These are phyloP conservation scores for Alternaria sp. DNA, from an alignment of 2,329 filamentous ascomycete genomes.

Conservation along the genomic window DNA sequence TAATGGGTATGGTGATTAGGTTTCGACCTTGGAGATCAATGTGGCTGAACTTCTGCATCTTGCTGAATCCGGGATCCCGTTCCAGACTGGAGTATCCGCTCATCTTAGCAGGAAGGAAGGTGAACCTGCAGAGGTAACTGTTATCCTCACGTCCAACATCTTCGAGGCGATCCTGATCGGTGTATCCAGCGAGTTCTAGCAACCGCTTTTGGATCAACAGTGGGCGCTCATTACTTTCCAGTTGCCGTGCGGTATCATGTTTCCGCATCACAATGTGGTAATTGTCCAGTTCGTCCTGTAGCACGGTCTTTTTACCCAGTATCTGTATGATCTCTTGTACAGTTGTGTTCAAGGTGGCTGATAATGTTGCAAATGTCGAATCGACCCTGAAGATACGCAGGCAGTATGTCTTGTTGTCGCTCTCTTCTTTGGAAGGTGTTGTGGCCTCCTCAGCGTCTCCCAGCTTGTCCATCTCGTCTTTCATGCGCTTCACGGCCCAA, in stretches of 20 bases:
- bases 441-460: constrained; percentile 74
- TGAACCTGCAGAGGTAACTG: constrained; percentile 94
- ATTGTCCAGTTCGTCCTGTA: constrained; percentile 89
- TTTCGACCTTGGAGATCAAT: constrained; percentile 91
- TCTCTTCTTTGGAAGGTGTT: constrained; percentile 73
- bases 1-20: constrained; percentile 92
- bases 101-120: constrained; percentile 89
- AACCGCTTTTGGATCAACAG: constrained; percentile 91
- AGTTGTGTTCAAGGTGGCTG: constrained; percentile 81
- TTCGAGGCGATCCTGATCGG: constrained; percentile 84
- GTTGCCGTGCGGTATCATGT: constrained; percentile 85
- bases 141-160: constrained; percentile 97
- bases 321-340: constrained; percentile 89
- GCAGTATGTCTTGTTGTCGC: constrained; percentile 81
- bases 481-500: constrained; percentile 84
- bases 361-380: constrained; percentile 92
- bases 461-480: constrained; percentile 69
- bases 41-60: constrained; percentile 90
- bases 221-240: constrained; percentile 80
- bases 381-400: constrained; percentile 95
- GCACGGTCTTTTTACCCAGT: constrained; percentile 91
- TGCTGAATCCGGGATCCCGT: constrained; percentile 79
- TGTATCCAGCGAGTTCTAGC: constrained; percentile 90
- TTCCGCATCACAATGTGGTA: constrained; percentile 96
- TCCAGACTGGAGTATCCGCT: constrained; percentile 78